Base-by-base conservation (phyloP, 192 early-diverging fungal species). In the Coemansia sp. region DNA sequence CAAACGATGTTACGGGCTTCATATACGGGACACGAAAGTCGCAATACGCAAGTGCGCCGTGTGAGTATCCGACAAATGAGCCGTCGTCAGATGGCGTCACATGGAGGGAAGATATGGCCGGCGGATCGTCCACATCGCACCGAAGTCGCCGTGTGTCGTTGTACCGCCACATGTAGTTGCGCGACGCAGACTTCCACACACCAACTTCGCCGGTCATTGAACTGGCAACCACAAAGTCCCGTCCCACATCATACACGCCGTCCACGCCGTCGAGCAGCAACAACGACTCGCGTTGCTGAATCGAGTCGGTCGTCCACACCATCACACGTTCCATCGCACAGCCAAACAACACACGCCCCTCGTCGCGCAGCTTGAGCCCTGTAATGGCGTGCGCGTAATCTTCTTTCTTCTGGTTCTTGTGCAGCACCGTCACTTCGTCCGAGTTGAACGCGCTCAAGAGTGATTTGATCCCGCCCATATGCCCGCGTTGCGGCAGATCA, bases 121-220 rank as follows among this genome's bases (percentile, higher is more conserved):
- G 37, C 3, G 8, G 15, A 4, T 39, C 55, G 10, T 21, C 6
- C 5, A 24, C n/a, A 10, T 22, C 19, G 19, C 1, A 11, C 55
- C 37, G 48, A 71, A 74, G 50, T 8, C 38, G 62, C n/a, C 77
- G 77, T 38, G 72, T 59, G 41, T 74, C 77, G 60, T 71, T 74
- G 59, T 66, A 80, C 27, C 77, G 68, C 77, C 77, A 80, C 37
- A 74, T 59, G 38, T 74, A 65, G 59, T 71, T 80, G 24, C 58
- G 48, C 48, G 71, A 71, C 6, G 65, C 72, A 0, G 68, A 50
- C 59, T 68, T 74, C 77, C 77, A 80, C 57, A 80, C 77, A 8
- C 77, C 71, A 51, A 80, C 56, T 5, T 68, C 62, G 17, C 77
- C 72, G 11, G 41, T 37, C 14, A 12, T 19, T 3, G 77, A 74